Conservation (phyloP, 805 yeast genomes). For the Candida hungchunana region DNA sequence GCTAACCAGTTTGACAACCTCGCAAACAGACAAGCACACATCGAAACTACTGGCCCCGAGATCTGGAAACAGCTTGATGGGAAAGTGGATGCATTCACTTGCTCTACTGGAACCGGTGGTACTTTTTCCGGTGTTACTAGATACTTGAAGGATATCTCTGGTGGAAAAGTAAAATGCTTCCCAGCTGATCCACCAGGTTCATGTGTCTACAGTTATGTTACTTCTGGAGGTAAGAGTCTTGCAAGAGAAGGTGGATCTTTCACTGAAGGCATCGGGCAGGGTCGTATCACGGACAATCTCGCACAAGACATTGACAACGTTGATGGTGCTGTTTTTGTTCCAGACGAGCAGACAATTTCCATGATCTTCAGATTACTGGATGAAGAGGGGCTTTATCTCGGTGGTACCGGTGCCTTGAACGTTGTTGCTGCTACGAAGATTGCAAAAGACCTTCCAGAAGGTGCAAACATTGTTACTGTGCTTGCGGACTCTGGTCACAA, state of each 20-base stretch:
- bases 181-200: constrained; percentile 96
- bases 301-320: constrained; percentile 64
- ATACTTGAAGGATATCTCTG: constrained; percentile 65
- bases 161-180: constrained; percentile 55
- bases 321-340: constrained; percentile 76
- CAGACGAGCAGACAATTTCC: constrained; percentile 75
- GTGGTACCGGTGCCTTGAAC: constrained; percentile 88
- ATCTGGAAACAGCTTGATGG: constrained; percentile 84
- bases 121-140: constrained; percentile 84
- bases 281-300: constrained; percentile 83
- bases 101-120: constrained; percentile 93
- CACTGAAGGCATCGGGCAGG: constrained; percentile 97
- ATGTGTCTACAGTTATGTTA: constrained; percentile 73
- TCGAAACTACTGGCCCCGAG: constrained; percentile 89
- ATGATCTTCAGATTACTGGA: constrained; percentile 82
- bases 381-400: constrained; percentile 86
- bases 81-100: constrained; percentile 77
- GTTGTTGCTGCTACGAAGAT: constrained; percentile 84
- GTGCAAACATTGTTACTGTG: constrained; percentile 80
- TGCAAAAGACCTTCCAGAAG: constrained; percentile 72
- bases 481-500: constrained; percentile 89
- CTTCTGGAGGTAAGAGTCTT: constrained; percentile 60
- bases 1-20: constrained; percentile 86
- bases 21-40: constrained; percentile 87
- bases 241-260: constrained; percentile 80